Evolutionary conservation across 352 stramenopile species (phyloP).

Genomic region (Globisporangium paroecandrum): DNA sequence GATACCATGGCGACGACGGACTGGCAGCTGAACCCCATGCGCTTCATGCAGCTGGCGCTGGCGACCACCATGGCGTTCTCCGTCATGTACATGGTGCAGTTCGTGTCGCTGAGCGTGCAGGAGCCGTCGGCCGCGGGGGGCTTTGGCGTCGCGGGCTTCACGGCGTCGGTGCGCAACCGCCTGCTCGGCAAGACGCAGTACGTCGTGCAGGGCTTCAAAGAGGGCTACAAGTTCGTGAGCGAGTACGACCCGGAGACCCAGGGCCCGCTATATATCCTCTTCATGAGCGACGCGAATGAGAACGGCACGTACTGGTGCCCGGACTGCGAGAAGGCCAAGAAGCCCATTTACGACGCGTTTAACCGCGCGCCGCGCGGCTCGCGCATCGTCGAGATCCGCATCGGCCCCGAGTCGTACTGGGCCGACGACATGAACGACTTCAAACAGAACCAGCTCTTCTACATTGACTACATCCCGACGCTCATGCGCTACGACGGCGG

Average conservation of each 20-base stretch:
- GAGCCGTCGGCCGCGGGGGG: conserved; percentile 7
- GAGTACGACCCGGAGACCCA: conserved; percentile 64
- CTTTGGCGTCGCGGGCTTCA: conserved; percentile 21
- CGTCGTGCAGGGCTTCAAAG: conserved; percentile 65
- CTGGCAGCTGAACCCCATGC: conserved; percentile 41
- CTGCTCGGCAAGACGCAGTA: conserved; percentile 52
- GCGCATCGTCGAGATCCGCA: conserved; percentile 65
- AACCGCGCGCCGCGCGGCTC: conserved; percentile 55
- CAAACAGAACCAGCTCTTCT: conserved; percentile 77
- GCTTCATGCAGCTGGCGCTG: conserved; percentile 72
- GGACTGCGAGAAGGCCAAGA: conserved; percentile 60
- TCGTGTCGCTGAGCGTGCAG: conserved; percentile 42
- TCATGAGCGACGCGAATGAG: conserved; percentile 66
- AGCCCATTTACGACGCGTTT: conserved; percentile 56
- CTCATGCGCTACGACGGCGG: conserved; percentile 76
- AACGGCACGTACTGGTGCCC: conserved; percentile 79
- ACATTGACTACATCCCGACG: conserved; percentile 77
- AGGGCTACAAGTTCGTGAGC: conserved; percentile 69
- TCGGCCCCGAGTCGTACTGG: conserved; percentile 56
- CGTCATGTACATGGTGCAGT: conserved; percentile 69
- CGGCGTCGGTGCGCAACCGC: conserved; percentile 33
- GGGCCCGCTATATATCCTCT: conserved; percentile 70
- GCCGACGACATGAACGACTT: conserved; percentile 75
- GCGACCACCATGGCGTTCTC: conserved; percentile 54
- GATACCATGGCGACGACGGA: conserved; percentile 9